Evolutionary conservation across 805 yeast genomes (phyloP).

Genomic region (Cyberlindnera amylophila): DNA sequence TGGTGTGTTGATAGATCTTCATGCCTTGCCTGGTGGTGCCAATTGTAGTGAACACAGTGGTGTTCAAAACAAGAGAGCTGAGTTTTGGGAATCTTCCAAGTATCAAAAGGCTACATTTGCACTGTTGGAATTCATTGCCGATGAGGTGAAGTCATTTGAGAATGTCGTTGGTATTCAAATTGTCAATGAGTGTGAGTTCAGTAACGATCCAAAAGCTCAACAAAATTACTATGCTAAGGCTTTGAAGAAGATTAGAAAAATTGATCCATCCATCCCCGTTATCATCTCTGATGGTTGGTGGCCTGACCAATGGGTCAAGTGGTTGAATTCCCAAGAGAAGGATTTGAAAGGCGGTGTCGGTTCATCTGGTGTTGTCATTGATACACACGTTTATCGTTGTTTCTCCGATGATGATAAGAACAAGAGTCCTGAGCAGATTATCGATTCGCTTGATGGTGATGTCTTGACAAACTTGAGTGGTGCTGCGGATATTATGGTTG

Average conservation of each 20-base stretch:
- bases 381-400: conserved; percentile 83
- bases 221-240: conserved; percentile 64
- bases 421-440: conserved; percentile 62
- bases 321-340: conserved; percentile 39
- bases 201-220: conserved; percentile 49
- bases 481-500: conserved; percentile 70
- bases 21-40: conserved; percentile 92
- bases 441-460: conserved; percentile 48
- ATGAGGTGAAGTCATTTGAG: conserved; percentile 51
- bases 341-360: conserved; percentile 35
- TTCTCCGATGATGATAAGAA: conserved; percentile 70
- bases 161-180: conserved; percentile 82
- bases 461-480: conserved; percentile 45
- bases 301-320: conserved; percentile 71
- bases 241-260: conserved; percentile 50
- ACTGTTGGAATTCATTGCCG: conserved; percentile 55
- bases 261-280: conserved; percentile 59
- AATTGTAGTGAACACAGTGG: conserved; percentile 86
- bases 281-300: conserved; percentile 94
- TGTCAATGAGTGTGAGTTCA: conserved; percentile 78
- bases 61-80: conserved; percentile 51
- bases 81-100: conserved; percentile 53
- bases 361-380: conserved; percentile 62
- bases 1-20: conserved; percentile 78
- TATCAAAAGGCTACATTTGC: conserved; percentile 44